A percentile compares a stretch with the other conserved stretches of the same genome.
Conservation (phyloP, 2,329 filamentous ascomycete species). For the Atkinsonella texensis region DNA sequence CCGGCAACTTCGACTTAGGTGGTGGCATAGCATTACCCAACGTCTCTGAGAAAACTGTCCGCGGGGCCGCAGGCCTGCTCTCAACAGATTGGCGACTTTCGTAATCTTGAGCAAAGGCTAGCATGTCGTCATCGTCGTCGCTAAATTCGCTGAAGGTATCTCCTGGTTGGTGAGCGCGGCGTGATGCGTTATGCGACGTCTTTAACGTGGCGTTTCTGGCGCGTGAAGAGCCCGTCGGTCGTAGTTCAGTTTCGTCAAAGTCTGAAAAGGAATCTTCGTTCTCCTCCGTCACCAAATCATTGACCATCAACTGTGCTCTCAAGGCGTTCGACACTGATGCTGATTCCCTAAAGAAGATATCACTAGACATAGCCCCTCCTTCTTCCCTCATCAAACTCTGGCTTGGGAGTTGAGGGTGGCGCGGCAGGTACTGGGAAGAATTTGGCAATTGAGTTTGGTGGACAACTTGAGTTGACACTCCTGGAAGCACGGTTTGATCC, state of each 20-base stretch:
- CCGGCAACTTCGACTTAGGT: slow-evolving; percentile 19
- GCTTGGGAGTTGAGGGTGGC: slow-evolving; percentile 6
- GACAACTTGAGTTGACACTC: slow-evolving; percentile 34
- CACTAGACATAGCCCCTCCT: slow-evolving; percentile 10
- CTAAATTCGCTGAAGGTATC: slow-evolving; percentile 35
- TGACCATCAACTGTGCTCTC: background rate
- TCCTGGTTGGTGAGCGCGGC: slow-evolving; percentile 11
- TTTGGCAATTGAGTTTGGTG: slow-evolving; percentile 37
- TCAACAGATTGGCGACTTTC: slow-evolving; percentile 28
- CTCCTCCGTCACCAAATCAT: slow-evolving; percentile 4
- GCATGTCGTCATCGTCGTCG: slow-evolving; percentile 39
- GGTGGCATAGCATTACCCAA: slow-evolving; percentile 31
- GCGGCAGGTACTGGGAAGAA: slow-evolving; percentile 11
- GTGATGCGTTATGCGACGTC: background rate
- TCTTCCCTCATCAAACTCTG: slow-evolving; percentile 15
- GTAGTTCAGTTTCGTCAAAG: slow-evolving; percentile 17
- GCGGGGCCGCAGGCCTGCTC: slow-evolving; percentile 13
- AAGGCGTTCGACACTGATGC: slow-evolving; percentile 1
- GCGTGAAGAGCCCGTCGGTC: slow-evolving; percentile 2
- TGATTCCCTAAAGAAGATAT: slow-evolving; percentile 17
- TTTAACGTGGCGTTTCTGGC: background rate
- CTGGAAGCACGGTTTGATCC: slow-evolving; percentile 19
- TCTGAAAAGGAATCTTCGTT: slow-evolving; percentile 19
- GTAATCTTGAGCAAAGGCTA: slow-evolving; percentile 38
- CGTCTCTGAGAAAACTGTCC: slow-evolving; percentile 32